phyloP scores from a whole-genome alignment of 1,284 basidiomycete species.

The Nidula niveotomentosa region DNA sequence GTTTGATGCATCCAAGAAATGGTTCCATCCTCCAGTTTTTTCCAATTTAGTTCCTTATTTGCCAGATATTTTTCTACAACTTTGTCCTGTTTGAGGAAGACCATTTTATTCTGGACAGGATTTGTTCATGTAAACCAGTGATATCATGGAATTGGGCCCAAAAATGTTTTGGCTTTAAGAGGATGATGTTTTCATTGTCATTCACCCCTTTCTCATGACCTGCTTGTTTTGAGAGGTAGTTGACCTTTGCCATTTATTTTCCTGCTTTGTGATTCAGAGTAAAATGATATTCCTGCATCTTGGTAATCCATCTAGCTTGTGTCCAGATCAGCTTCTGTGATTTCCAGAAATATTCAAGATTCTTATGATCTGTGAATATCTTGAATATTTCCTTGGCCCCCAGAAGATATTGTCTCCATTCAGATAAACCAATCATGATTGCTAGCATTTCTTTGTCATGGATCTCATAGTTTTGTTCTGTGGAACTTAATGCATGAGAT shows the following conservation, averaged over 20 bases:
- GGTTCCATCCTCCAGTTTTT: background rate
- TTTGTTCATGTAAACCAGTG: background rate
- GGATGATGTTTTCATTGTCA: background rate
- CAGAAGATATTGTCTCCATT: constrained; percentile 8
- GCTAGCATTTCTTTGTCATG: constrained; percentile 13
- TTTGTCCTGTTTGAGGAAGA: background rate
- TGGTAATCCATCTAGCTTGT: too few relatives aligned
- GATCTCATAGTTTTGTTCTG: constrained; percentile 12
- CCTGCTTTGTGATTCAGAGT: too few relatives aligned
- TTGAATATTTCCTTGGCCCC: background rate
- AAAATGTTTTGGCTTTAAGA: background rate
- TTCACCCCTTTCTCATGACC: too few relatives aligned
- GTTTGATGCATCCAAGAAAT: background rate
- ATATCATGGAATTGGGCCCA: too few relatives aligned
- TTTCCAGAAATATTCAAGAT: constrained; percentile 7
- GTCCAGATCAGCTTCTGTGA: background rate
- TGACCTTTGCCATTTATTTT: too few relatives aligned
- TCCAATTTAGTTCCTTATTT: background rate
- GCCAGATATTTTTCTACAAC: background rate
- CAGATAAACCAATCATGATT: constrained; percentile 10
- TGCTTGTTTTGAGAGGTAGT: too few relatives aligned
- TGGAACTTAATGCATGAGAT: constrained; percentile 3
- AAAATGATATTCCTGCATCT: too few relatives aligned
- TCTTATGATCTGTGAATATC: constrained; percentile 8
- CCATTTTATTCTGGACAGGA: background rate